A percentile compares a stretch with the other conserved stretches of the same genome.
Evolutionary conservation across 805 yeast species (phyloP).

Genomic region (Wickerhamomyces pijperi): DNA sequence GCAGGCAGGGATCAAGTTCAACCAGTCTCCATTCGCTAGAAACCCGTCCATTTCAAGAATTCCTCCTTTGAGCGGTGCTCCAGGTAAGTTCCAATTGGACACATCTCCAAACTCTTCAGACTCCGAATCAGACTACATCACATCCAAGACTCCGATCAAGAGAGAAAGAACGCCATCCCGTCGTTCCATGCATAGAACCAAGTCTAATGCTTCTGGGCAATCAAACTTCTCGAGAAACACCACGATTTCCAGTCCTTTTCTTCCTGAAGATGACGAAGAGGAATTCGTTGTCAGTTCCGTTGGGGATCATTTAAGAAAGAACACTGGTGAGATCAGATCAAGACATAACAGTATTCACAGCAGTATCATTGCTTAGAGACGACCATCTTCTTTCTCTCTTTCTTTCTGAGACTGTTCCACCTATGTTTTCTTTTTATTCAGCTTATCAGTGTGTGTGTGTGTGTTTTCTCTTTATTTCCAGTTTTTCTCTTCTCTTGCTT

Average conservation of each 20-base stretch:
- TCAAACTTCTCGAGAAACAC: constrained; percentile 1
- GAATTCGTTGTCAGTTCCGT: constrained; percentile 22
- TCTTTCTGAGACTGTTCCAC: too few relatives aligned
- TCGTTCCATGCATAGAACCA: constrained; percentile 4
- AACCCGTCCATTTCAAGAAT: constrained; percentile 7
- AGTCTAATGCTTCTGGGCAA: neutral
- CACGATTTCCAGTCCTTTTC: neutral
- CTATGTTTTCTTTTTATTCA: too few relatives aligned
- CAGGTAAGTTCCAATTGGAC: constrained; percentile 10
- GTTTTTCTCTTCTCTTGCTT: too few relatives aligned
- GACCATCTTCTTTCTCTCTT: too few relatives aligned
- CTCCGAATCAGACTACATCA: constrained; percentile 16
- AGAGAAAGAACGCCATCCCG: constrained; percentile 5
- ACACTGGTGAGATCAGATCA: constrained; percentile 19
- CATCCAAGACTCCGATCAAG: constrained; percentile 4
- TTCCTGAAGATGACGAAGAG: constrained; percentile 10
- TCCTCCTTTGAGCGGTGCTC: neutral
- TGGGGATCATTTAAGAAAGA: constrained; percentile 23
- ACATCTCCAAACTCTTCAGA: constrained; percentile 19
- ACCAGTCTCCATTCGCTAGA: constrained; percentile 22
- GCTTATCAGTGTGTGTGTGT: neutral
- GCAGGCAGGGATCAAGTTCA: constrained; percentile 15
- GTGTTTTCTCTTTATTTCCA: neutral
- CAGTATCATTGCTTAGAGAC: constrained; percentile 1
- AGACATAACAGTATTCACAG: constrained; percentile 10